Base-by-base conservation (phyloP, 202 grass and related monocot species). In the Panicum hallii region DNA sequence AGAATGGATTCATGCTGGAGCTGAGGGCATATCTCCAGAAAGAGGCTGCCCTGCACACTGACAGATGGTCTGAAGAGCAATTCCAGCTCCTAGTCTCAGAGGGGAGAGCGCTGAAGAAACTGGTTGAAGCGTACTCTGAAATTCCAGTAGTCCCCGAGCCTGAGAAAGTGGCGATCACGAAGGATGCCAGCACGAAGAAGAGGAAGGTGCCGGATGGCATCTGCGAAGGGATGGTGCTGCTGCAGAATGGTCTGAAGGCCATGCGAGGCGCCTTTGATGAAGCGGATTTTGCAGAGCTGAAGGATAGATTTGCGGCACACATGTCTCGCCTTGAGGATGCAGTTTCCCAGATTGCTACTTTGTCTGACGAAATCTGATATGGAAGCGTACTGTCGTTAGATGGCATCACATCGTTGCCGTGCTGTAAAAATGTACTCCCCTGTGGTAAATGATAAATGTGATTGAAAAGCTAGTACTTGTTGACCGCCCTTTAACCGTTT, bases 21-120 rank as follows among this genome's bases (percentile, higher is more conserved):
- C 73, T 99, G 80, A 95, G 83, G 87, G 90, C 79, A 34, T 92
- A 92, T 80, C 91, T 99, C 77, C 88, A 94, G 66, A 95, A 99
- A 71, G 93, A 95, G 75, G 79, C 49, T 53, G 88, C 89, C 75
- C 79, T 89, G 17, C 45, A 61, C 63, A 69, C 72, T 6, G 47
- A 85, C 72, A 83, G 41, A 88, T 85, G 73, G 75, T 91, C 79
- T 26, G 72, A 76, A 54, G 87, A 92, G 43, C 91, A 94, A 50
- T 75, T 79, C 17, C 6, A 36, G 32, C 74, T 82, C 34, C 89
- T 98, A 72, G 52, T 84, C 64, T 87, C 86, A 36, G 96, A 98
- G 82, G 96, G 91, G 23, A 80, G 60, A 32, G 45, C 53, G 38
- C 86, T 95, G 56, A 93, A 87, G 70, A 90, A 87, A 75, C 82